phyloP scores from a whole-genome alignment of 2,329 filamentous ascomycete species.

The Pestalotiopsis sp. region DNA sequence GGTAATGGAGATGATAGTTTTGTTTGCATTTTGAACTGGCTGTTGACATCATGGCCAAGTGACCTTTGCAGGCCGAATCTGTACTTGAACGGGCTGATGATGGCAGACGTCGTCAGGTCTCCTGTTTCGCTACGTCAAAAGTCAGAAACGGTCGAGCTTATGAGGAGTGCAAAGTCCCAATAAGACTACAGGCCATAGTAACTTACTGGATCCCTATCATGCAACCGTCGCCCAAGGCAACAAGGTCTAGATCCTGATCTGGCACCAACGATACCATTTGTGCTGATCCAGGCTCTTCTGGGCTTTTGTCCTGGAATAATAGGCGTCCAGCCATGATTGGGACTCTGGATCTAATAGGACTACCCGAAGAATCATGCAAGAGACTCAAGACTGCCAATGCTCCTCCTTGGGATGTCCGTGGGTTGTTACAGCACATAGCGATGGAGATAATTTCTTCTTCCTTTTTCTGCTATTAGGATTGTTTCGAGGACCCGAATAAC shows the following conservation, averaged over 20 bases:
- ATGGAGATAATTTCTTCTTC: neutral
- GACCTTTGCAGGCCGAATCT: constrained; percentile 33
- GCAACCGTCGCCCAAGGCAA: constrained; percentile 24
- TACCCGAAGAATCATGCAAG: neutral
- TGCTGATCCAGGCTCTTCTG: constrained; percentile 34
- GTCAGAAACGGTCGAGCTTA: neutral
- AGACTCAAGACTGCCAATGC: constrained; percentile 45
- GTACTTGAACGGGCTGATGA: constrained; percentile 44
- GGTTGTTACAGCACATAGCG: constrained; percentile 47
- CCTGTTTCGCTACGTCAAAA: constrained; percentile 38
- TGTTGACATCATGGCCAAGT: constrained; percentile 28
- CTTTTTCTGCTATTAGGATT: no score
- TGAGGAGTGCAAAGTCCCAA: neutral
- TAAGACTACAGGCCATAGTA: no score
- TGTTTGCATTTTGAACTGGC: constrained; percentile 15
- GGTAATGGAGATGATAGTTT: constrained; percentile 40
- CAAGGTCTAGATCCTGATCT: constrained; percentile 18
- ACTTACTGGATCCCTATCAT: constrained; percentile 46
- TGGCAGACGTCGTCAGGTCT: constrained; percentile 41
- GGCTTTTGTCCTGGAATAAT: constrained; percentile 42
- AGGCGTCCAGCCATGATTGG: constrained; percentile 28
- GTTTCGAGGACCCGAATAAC: no score
- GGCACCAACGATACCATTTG: constrained; percentile 46
- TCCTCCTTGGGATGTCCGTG: constrained; percentile 43
- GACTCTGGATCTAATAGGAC: constrained; percentile 19